phyloP scores from a whole-genome alignment of 129 eudicot species.

The Dittrichia graveolens region DNA sequence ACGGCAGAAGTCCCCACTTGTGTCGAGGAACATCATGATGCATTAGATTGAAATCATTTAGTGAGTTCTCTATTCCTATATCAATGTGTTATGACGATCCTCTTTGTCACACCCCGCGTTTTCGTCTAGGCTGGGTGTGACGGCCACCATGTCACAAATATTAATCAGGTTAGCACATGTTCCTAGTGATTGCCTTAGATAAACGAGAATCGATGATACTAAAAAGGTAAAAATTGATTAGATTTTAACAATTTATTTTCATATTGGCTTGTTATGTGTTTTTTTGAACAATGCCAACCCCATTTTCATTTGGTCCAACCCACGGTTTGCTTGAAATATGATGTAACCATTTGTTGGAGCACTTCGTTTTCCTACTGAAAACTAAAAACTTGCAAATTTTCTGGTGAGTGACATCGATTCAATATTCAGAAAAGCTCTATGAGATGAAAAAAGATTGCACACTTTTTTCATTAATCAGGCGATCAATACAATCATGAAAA shows the following conservation, averaged over 20 bases:
- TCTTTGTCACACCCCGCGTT: too few species aligned
- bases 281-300: constrained; percentile 40
- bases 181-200: too few species aligned
- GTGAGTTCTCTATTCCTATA: too few species aligned
- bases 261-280: neutral
- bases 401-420: constrained; percentile 18
- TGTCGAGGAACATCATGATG: too few species aligned
- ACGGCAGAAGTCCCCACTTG: too few species aligned
- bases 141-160: constrained; percentile 81
- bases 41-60: too few species aligned
- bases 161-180: neutral
- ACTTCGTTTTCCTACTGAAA: constrained; percentile 40
- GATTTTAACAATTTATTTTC: too few species aligned
- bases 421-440: neutral
- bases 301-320: constrained; percentile 67
- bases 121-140: too few species aligned
- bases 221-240: too few species aligned
- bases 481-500: constrained; percentile 43
- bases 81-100: too few species aligned
- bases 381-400: constrained; percentile 25
- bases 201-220: too few species aligned
- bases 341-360: constrained; percentile 52
- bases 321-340: constrained; percentile 61
- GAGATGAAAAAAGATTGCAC: constrained; percentile 16
- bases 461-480: constrained; percentile 34